Conservation (phyloP, 257 asterid genomes). For the Solanum clarkiae region DNA sequence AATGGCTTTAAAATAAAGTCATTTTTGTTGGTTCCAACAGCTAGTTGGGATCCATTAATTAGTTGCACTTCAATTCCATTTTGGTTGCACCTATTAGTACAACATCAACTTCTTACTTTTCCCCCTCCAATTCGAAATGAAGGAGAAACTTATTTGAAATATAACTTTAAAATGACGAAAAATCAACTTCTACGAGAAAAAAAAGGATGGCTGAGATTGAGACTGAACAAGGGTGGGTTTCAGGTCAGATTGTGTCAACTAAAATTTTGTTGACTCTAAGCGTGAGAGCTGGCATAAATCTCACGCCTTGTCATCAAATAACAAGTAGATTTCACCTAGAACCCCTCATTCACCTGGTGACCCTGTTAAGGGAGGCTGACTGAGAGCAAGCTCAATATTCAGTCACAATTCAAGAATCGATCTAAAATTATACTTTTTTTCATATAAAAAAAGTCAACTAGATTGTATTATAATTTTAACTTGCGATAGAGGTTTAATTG, state of each 20-base stretch:
- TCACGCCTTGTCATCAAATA: neutral
- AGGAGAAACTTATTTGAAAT: neutral
- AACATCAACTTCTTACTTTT: neutral
- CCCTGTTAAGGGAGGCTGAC: neutral
- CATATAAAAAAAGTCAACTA: neutral
- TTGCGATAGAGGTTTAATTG: neutral
- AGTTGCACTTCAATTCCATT: neutral
- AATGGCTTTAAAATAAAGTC: neutral
- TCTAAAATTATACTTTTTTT: neutral
- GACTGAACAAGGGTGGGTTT: no score
- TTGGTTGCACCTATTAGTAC: neutral
- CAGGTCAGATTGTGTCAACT: no score
- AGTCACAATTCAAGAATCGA: neutral
- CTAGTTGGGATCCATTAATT: neutral
- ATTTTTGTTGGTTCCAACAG: neutral
- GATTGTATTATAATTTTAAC: neutral
- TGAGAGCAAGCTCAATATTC: neutral
- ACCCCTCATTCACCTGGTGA: accelerated
- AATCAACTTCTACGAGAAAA: no score
- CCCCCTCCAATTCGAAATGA: neutral
- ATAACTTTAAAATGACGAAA: neutral
- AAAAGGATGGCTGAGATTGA: no score
- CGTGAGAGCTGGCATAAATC: neutral
- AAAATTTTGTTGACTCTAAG: no score
- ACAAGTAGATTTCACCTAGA: neutral